Evolutionary conservation across 768 basidiomycete genomes (phyloP).

Genomic region (Hygrophoropsis aurantiaca): DNA sequence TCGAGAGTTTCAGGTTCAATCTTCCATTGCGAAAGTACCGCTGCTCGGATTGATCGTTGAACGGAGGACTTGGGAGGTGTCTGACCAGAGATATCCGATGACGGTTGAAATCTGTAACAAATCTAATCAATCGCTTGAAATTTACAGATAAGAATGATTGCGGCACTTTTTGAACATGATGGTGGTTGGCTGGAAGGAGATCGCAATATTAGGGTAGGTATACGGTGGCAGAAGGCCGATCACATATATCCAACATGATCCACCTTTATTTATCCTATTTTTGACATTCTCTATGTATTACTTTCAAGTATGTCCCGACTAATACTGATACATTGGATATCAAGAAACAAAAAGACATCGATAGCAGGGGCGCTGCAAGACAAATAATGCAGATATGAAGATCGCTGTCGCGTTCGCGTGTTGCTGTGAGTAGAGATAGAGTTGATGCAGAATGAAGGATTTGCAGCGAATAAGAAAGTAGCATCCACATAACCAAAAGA

Average conservation of each 20-base stretch:
- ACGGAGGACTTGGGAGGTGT: constrained; percentile 92
- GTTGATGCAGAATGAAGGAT: not conserved
- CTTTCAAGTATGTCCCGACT: constrained; percentile 25
- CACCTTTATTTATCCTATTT: constrained; percentile 1
- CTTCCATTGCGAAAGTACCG: constrained; percentile 80
- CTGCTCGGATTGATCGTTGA: constrained; percentile 83
- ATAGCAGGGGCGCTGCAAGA: constrained; percentile 28
- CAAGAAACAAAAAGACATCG: constrained; percentile 22
- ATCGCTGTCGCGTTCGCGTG: constrained; percentile 19
- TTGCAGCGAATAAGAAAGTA: not conserved
- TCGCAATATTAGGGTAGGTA: too few species aligned
- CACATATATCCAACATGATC: too few species aligned
- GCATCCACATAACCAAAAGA: not conserved
- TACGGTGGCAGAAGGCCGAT: too few species aligned
- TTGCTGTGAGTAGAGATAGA: not conserved
- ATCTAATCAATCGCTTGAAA: constrained; percentile 7
- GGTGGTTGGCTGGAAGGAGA: constrained; percentile 15
- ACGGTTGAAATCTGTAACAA: constrained; percentile 57
- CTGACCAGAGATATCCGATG: constrained; percentile 84
- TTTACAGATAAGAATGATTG: constrained; percentile 4
- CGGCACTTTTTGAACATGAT: constrained; percentile 78
- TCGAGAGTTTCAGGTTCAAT: constrained; percentile 81
- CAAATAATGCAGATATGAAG: constrained; percentile 20
- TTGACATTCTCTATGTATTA: constrained; percentile 2
- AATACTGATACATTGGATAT: constrained; percentile 39